Evolutionary conservation across 2,329 filamentous ascomycete genomes (phyloP).

Genomic region (Fusarium tricinctum): DNA sequence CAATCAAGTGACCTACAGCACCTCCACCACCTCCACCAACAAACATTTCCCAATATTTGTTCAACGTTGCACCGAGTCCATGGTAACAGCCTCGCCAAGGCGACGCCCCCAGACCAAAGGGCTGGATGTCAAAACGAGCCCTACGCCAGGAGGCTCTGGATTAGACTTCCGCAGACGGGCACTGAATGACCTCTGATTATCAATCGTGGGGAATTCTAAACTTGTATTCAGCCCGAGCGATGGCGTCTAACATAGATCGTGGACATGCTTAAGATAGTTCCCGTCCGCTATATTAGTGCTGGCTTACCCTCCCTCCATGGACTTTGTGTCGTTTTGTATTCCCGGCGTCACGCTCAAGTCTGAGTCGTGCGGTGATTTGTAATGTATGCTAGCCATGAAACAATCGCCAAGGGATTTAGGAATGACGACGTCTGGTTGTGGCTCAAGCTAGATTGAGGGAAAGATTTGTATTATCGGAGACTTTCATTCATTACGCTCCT

Average conservation of each 20-base stretch:
- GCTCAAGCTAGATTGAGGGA: neutral
- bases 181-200: constrained; percentile 5
- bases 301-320: neutral
- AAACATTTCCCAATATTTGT: neutral
- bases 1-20: constrained; percentile 14
- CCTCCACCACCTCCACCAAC: constrained; percentile 5
- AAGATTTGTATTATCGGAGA: neutral
- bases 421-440: neutral
- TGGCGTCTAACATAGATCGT: constrained; percentile 11
- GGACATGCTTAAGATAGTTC: constrained; percentile 7
- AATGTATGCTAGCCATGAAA: constrained; percentile 11
- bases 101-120: constrained; percentile 4
- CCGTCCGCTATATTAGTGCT: constrained; percentile 5
- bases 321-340: neutral
- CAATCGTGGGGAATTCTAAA: neutral
- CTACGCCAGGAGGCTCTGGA: neutral
- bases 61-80: constrained; percentile 17
- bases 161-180: constrained; percentile 11
- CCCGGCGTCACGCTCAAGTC: neutral
- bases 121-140: neutral
- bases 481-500: neutral
- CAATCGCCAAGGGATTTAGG: constrained; percentile 15
- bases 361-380: constrained; percentile 14
- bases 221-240: constrained; percentile 17
- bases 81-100: constrained; percentile 8